Percentiles rank a stretch among this genome's conserved stretches.
phyloP scores from a whole-genome alignment of 257 asterid species.

The Solanum chaucha region DNA sequence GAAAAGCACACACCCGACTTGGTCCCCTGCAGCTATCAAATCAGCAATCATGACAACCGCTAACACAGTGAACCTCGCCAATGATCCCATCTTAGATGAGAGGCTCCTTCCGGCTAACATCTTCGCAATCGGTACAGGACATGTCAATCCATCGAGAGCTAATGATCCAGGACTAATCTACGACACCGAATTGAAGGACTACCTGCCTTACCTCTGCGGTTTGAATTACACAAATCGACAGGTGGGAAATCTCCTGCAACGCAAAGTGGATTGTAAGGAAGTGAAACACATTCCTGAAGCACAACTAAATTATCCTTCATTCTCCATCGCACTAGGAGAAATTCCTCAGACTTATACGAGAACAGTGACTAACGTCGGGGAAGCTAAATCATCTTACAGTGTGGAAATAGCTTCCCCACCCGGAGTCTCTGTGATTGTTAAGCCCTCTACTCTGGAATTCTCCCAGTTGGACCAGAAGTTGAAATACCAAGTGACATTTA shows the following conservation, averaged over 20 bases:
- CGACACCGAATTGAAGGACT: conserved; percentile 31
- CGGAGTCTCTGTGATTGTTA: conserved; percentile 16
- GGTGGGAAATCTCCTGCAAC: conserved; percentile 4
- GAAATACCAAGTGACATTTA: conserved; percentile 23
- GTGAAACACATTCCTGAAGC: conserved; percentile 15
- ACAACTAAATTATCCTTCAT: conserved; percentile 14
- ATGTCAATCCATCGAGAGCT: conserved; percentile 31
- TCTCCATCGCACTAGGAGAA: background rate
- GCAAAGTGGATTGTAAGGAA: conserved; percentile 12
- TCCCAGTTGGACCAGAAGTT: conserved; percentile 12
- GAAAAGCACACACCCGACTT: background rate
- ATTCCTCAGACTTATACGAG: conserved; percentile 19
- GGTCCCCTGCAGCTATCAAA: conserved; percentile 31
- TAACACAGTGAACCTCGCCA: conserved; percentile 8
- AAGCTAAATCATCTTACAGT: conserved; percentile 15
- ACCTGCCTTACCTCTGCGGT: conserved; percentile 39
- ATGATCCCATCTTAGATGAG: conserved; percentile 22
- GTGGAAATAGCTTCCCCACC: conserved; percentile 18
- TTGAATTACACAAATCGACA: conserved; percentile 25
- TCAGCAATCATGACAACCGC: conserved; percentile 60
- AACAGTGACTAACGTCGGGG: conserved; percentile 38
- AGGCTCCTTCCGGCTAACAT: conserved; percentile 12
- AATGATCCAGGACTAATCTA: conserved; percentile 42
- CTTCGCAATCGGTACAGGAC: conserved; percentile 37
- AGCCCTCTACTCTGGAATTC: conserved; percentile 20